Base-by-base conservation (phyloP, 2,329 filamentous ascomycete genomes). In the Fusarium fujikuroi region DNA sequence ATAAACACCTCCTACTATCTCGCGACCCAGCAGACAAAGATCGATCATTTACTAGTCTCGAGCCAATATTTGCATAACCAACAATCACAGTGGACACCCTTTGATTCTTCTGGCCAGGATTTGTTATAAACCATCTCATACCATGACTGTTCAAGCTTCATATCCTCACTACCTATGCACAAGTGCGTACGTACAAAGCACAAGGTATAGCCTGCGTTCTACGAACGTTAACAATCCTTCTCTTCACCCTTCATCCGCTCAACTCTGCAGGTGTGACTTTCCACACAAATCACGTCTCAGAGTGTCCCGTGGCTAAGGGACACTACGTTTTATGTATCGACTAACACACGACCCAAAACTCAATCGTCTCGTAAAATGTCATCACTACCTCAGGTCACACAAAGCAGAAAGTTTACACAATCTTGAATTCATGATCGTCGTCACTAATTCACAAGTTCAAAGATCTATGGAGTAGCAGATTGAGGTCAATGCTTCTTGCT, bases 281-380 rank as follows among this genome's bases (percentile, higher is more conserved):
- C 73, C 66, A 73, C 60, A 74, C 75, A 73, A 53, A 67, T 71
- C 47, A 69, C 43, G 73, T 72, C 63, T 71, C 73, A 77, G 71
- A 72, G 50, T 40, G 40, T 63, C 73, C 73, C 50, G 59, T 47
- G 25, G 56, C 57, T 43, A 60, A 60, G 34, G 53, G 12, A 19
- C 49, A 53, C 49, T 42, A 21, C 18, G 47, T 60, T 63, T 67
- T 58, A 66, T 67, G 62, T 67, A 25, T 66, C 44, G 40, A 60
- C 62, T 65, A 65, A 32, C 63, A 53, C 54, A 53, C 21, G 21
- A 68, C 50, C 36, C 40, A 68, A 73, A 70, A 70, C 70, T 53
- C 53, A 46, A 23, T 36, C 36, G 66, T 74, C 43, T 73, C 66
- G 40, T 52, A 53, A 37, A 49, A 58, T 66, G 37, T 61, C 61